Percentiles rank a stretch among this genome's conserved stretches.
phyloP scores from a whole-genome alignment of 805 yeast genomes.

The Starmerella stigmatis region DNA sequence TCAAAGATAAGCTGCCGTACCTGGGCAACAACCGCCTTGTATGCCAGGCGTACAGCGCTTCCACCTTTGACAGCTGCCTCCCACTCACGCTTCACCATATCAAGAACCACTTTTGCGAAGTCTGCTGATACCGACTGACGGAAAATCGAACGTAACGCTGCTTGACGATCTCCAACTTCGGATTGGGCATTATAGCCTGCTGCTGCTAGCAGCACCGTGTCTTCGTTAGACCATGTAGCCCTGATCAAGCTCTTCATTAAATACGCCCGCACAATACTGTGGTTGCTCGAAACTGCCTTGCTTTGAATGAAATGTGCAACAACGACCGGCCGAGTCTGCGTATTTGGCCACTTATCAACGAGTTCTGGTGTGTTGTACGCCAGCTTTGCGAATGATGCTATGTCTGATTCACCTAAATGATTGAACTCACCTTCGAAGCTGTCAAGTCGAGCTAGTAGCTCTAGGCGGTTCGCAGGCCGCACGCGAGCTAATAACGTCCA shows the following conservation, averaged over 20 bases:
- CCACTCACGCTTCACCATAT: not conserved
- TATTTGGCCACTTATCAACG: not conserved
- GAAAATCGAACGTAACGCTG: not conserved
- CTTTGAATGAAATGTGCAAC: not conserved
- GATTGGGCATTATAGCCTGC: not conserved
- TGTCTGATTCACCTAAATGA: not conserved
- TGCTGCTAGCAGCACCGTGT: not conserved
- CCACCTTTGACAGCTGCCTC: not conserved
- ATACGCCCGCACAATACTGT: not conserved
- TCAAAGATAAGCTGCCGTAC: slow-evolving; percentile 6
- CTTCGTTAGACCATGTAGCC: not conserved
- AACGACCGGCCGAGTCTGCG: not conserved
- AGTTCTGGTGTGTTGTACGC: not conserved
- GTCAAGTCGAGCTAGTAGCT: not conserved
- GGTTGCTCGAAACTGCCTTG: not conserved
- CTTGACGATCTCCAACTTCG: slow-evolving; percentile 4
- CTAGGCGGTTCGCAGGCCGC: not conserved
- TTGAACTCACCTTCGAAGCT: not conserved
- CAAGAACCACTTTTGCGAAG: not conserved
- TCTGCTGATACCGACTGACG: not conserved
- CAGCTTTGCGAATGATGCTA: not conserved
- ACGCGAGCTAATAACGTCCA: not conserved
- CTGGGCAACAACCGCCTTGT: not conserved
- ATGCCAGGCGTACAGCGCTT: not conserved
- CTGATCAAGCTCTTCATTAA: not conserved